A percentile compares a stretch with the other conserved stretches of the same genome.
Evolutionary conservation across 345 rosid genomes (phyloP).

Genomic region (Salix suchowensis): DNA sequence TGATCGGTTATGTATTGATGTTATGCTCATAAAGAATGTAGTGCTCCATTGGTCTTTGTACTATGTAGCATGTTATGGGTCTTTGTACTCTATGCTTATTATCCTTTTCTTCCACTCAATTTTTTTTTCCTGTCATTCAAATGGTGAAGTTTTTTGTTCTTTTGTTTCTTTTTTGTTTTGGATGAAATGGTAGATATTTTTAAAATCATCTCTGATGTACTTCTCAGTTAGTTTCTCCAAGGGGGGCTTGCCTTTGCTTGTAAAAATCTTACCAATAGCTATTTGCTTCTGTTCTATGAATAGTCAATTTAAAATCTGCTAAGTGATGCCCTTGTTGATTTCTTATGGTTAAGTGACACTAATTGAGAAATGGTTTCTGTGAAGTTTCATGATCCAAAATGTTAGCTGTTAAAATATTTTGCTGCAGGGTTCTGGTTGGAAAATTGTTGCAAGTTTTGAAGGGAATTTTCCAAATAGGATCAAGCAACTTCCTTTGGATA

Average conservation of each 20-base stretch:
- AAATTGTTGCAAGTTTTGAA: slow-evolving; percentile 95
- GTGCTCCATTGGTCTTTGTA: not conserved
- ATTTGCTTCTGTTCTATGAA: not conserved
- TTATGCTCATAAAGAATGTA: not conserved
- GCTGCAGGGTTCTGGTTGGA: slow-evolving; percentile 96
- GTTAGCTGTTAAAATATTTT: not conserved
- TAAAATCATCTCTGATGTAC: not conserved
- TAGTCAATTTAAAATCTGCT: not conserved
- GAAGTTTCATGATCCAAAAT: not conserved
- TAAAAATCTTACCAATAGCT: not conserved
- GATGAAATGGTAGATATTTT: not conserved
- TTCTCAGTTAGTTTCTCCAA: not conserved
- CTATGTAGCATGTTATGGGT: not conserved
- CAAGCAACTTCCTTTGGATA: slow-evolving; percentile 95
- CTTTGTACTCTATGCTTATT: not conserved
- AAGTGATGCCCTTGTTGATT: not conserved
- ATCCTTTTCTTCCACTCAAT: not conserved
- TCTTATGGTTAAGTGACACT: not conserved
- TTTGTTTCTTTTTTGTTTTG: not conserved
- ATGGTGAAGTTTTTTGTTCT: not conserved
- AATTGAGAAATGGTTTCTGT: not conserved
- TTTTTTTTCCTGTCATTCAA: not conserved
- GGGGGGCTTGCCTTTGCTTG: not conserved
- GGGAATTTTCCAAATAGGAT: slow-evolving; percentile 90
- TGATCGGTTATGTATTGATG: not conserved